Evolutionary conservation across 2,329 filamentous ascomycete genomes (phyloP), one percentile per base, ranked within the genome.

Genomic region (Fusarium anthophilum): DNA sequence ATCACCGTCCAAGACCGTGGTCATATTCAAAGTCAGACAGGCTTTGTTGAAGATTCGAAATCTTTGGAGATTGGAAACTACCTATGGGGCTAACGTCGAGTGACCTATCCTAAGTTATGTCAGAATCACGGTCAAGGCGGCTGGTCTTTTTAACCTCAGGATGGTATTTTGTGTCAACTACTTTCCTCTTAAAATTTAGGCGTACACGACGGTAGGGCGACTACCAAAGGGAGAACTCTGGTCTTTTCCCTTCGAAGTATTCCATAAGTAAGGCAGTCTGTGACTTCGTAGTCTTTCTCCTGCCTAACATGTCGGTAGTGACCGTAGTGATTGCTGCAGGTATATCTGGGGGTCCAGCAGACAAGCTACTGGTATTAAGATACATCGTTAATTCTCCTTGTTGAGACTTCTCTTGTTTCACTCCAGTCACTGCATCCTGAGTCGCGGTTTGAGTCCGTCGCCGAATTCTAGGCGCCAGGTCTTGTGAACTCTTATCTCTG

Each of bases 161-260:
- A n/a, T 18, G 22, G 5, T 5, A 7, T 32, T 48, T 11, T 30
- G 20, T n/a, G 45, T 8, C 6, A 30, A 48, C 6, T 15, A 5
- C 2, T 8, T 48, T 3, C 20, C 6, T 30, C 26, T 8, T 22
- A 22, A 13, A 20, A 13, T 13, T 11, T 6, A 8, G 6, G 10
- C 45, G 26, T 28, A 14, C 26, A 10, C 18, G 11, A 45, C 6
- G 1, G 10, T 5, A 24, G 41, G 41, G 2, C 10, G 15, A 7
- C 41, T 44, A 11, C 6, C 0, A 4, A 4, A 5, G 13, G 6
- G 26, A 28, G 0, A 5, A 2, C 4, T 15, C 13, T 22, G 2
- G 1, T 26, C 6, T 28, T 47, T 48, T 28, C 26, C 9, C 20
- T 11, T 22, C 13, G 8, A 22, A 22, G 13, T 22, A 12, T 0